Conservation (phyloP, 768 basidiomycete genomes). For the Kwoniella europaea region DNA sequence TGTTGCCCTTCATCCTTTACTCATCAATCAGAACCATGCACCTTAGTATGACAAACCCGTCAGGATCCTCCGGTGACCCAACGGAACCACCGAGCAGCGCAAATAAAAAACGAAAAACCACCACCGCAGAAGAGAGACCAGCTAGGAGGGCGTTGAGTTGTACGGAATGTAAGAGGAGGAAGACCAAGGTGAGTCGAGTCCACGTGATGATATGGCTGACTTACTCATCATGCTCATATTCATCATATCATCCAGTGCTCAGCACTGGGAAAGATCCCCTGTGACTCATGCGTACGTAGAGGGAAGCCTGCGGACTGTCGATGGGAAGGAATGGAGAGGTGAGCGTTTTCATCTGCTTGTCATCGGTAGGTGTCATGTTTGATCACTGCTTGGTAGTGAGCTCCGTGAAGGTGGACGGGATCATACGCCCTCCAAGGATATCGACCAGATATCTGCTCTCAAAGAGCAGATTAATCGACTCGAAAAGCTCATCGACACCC, state of each 20-base stretch:
- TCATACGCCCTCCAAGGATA: background rate
- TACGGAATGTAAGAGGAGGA: constrained; percentile 32
- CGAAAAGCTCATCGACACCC: constrained; percentile 9
- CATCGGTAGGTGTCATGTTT: background rate
- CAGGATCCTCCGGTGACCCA: background rate
- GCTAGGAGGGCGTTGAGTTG: constrained; percentile 25
- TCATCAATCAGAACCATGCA: background rate
- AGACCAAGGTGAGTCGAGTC: constrained; percentile 26
- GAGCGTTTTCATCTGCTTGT: background rate
- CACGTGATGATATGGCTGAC: too few relatives aligned
- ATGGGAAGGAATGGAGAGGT: constrained; percentile 19
- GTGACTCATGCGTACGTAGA: constrained; percentile 24
- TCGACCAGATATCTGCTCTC: background rate
- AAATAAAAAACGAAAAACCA: background rate
- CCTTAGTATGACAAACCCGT: background rate
- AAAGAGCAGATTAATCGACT: constrained; percentile 7
- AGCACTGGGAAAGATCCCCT: constrained; percentile 22
- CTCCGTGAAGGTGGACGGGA: too few relatives aligned
- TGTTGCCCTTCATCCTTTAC: background rate
- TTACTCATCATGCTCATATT: background rate
- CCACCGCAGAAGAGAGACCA: background rate
- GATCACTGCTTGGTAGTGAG: too few relatives aligned
- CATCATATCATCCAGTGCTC: constrained; percentile 11
- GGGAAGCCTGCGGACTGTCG: constrained; percentile 25
- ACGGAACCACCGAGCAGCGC: background rate